Base-by-base conservation (phyloP, 495 filamentous ascomycete genomes). In the Paragyromitra xinjiangensis region DNA sequence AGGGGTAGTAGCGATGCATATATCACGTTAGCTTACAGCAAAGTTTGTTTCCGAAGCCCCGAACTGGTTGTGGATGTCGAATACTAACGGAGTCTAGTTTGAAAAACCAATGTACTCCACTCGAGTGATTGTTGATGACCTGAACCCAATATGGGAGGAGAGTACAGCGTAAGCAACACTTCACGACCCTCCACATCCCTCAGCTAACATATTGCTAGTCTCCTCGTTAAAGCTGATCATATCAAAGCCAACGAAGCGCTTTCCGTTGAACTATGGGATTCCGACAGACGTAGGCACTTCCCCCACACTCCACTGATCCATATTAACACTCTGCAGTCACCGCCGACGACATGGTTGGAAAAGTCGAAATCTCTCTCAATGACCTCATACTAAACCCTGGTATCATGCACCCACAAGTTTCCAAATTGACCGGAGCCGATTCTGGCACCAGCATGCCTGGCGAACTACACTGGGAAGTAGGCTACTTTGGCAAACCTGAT, bases 71-170 rank as follows among this genome's bases (percentile, higher is more conserved):
- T 14, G 16, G n/a, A 8, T 7, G 19, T 19, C 6, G 16, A 0
- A 19, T 87, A 85, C 64, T 69, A 11, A 48, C 29, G 1, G 12
- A 1, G 7, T 8, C 11, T 45, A 98, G 84, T 98, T 97, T 74
- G 93, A 94, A 59, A 98, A 98, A 85, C 95, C 94, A 11, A 97
- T 97, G 92, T 98, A 97, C 82, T 97, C 94, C 83, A 97, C 95
- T 11, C 90, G 95, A 39, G 94, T 98, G 39, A 97, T 98, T 70
- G 92, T 93, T 14, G 94, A 98, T 82, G 93, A 97, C 78, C 86
- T 98, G 51, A 97, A 98, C 80, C 95, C 95, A 0, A 89, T 97
- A 6, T 98, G 95, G 88, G 91, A 94, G 80, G 95, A 98, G 84
- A 92, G 88, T 26, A 91, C 93, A n/a, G 94, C 75, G 71, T 75